Evolutionary conservation across 106 monocot genomes (phyloP), one percentile per base, ranked within the genome.

Genomic region (Alisma plantagoaquatica): DNA sequence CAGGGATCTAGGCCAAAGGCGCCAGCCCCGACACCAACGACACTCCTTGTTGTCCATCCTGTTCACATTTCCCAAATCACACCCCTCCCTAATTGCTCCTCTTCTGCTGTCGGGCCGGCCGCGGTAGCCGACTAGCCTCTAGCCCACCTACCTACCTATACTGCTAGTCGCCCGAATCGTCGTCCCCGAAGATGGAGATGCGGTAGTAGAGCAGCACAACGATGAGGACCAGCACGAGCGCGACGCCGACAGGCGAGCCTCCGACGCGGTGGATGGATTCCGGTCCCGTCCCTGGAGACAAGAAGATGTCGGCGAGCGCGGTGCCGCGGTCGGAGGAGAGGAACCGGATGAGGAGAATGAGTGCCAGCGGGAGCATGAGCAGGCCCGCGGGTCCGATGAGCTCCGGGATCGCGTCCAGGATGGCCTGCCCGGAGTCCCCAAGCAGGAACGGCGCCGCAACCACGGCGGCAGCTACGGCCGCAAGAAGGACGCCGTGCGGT

Each of bases 241-340:
- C 77, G 59, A 91, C 72, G 38, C 84, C 84, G 51, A 91, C 14
- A 9, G 84, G 91, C 25, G 91, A 84, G 4, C 84, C 91, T 2
- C 84, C 91, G 59, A 81, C 77, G 30, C 75, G 73, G 77, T 84
- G 84, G 54, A 84, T 70, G 74, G 84, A 77, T 59, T 91, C 80
- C 8, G 74, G 84, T n/a, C n/a, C n/a, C 7, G 80, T 65, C 1
- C 77, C 81, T 41, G 66, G 48, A 60, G 74, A 62, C 70, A 84
- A 71, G 72, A 83, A 73, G 49, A 70, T 26, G 68, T 65, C 68
- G 46, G 80, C 60, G 54, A 75, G 16, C 29, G 77, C 74, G 57
- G 56, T 26, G 32, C 65, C 74, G 17, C 80, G 74, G 49, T 84
- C 91, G 31, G 84, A 77, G 49, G 91, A 84, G 55, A 91, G 77